Conservation (phyloP, 768 basidiomycete species). For the Coprinopsis marcescibilis region DNA sequence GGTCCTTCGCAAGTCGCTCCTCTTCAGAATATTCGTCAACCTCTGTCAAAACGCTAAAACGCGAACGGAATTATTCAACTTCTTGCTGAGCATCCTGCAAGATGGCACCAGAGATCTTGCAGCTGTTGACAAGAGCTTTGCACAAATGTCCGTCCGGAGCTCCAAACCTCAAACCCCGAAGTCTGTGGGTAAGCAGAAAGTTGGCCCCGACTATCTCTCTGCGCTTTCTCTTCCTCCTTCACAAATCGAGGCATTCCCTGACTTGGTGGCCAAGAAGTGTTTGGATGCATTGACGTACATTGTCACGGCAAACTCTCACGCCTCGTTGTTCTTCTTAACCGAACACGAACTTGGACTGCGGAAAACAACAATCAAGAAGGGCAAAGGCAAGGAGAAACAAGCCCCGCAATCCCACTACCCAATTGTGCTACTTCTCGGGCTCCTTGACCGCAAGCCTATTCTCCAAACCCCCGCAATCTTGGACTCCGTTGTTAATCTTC, state of each 20-base stretch:
- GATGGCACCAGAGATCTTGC: slow-evolving; percentile 92
- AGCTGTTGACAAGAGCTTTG: slow-evolving; percentile 89
- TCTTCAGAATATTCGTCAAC: slow-evolving; percentile 89
- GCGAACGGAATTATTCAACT: slow-evolving; percentile 87
- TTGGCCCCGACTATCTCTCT: slow-evolving; percentile 44
- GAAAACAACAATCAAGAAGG: slow-evolving; percentile 69
- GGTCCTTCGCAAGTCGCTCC: slow-evolving; percentile 73
- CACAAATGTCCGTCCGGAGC: slow-evolving; percentile 77
- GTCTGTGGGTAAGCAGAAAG: slow-evolving; percentile 65
- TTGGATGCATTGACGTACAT: slow-evolving; percentile 88
- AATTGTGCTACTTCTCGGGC: slow-evolving; percentile 79
- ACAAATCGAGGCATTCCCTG: slow-evolving; percentile 80
- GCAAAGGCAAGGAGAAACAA: slow-evolving; percentile 93
- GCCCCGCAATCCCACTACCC: slow-evolving; percentile 80
- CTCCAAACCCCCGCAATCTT: slow-evolving; percentile 86
- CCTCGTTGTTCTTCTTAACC: slow-evolving; percentile 89
- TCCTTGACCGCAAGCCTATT: slow-evolving; percentile 83
- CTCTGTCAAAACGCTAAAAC: slow-evolving; percentile 94
- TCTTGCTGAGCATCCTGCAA: slow-evolving; percentile 89
- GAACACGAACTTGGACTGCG: slow-evolving; percentile 91
- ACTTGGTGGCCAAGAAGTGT: slow-evolving; percentile 90
- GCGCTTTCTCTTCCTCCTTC: slow-evolving; percentile 44
- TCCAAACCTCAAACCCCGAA: slow-evolving; percentile 50
- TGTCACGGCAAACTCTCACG: slow-evolving; percentile 76
- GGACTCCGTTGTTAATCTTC: slow-evolving; percentile 84